These are phyloP conservation scores for Arthromyces matolae DNA, from an alignment of 768 basidiomycete species.

Conservation along the genomic window DNA sequence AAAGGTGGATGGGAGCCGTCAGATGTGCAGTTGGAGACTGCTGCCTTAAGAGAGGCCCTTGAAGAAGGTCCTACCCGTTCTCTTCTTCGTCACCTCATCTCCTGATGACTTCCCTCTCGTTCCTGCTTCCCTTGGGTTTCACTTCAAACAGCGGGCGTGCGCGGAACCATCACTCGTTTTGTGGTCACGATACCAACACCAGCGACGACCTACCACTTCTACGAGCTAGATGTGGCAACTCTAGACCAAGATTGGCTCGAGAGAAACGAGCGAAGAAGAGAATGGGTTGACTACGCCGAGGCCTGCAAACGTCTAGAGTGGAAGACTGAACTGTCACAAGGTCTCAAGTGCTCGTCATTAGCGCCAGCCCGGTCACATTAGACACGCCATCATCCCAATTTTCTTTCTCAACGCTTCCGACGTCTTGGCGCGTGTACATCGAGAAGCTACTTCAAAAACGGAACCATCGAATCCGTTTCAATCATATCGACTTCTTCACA, in stretches of 20 bases:
- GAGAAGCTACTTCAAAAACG: conserved; percentile 2
- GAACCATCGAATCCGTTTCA: too few species aligned
- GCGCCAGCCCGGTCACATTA: conserved; percentile 40
- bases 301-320: conserved; percentile 70
- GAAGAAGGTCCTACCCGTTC: conserved; percentile 94
- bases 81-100: conserved; percentile 68
- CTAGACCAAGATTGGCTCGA: conserved; percentile 84
- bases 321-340: conserved; percentile 84
- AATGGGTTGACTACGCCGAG: conserved; percentile 88
- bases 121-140: conserved; percentile 24
- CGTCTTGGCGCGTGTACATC: conserved; percentile 7
- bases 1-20: conserved; percentile 89
- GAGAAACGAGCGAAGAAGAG: conserved; percentile 70
- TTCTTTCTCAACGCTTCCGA: too few species aligned
- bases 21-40: conserved; percentile 79
- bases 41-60: conserved; percentile 87
- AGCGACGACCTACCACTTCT: conserved; percentile 84
- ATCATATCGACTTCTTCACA: conserved; percentile 27
- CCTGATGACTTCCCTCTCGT: conserved; percentile 58
- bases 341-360: conserved; percentile 66
- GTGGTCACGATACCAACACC: conserved; percentile 79
- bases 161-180: conserved; percentile 81
- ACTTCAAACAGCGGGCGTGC: conserved; percentile 70
- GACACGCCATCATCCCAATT: too few species aligned
- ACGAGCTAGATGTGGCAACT: conserved; percentile 77